Percentiles rank a stretch among this genome's conserved stretches.
These are phyloP conservation scores for Rhodotorula glutinis DNA, from an alignment of 1,284 basidiomycete species.

Conservation along the genomic window DNA sequence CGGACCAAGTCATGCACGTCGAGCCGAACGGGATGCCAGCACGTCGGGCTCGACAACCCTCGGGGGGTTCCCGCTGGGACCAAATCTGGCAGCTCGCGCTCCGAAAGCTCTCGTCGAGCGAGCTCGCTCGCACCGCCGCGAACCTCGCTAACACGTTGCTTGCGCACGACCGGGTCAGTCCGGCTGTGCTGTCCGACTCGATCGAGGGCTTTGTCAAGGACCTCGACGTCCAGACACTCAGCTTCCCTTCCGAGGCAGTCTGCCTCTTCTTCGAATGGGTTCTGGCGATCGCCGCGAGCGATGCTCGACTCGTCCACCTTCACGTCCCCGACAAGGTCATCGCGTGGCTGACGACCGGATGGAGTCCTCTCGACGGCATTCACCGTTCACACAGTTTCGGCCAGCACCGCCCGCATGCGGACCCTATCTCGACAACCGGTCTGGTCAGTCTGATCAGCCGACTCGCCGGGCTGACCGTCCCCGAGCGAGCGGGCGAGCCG, in stretches of 20 bases:
- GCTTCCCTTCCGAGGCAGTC: conserved; percentile 79
- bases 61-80: conserved; percentile 57
- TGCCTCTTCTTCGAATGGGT: conserved; percentile 71
- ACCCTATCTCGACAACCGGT: conserved; percentile 55
- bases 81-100: conserved; percentile 76
- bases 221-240: conserved; percentile 77
- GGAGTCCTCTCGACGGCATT: conserved; percentile 57
- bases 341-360: conserved; percentile 73
- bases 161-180: conserved; percentile 54
- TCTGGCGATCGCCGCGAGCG: conserved; percentile 66
- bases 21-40: background rate
- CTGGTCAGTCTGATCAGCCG: conserved; percentile 64
- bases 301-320: conserved; percentile 73
- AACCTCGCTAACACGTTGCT: conserved; percentile 62
- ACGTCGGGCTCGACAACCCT: background rate
- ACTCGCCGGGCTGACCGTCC: conserved; percentile 44
- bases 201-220: conserved; percentile 72
- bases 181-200: conserved; percentile 61
- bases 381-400: conserved; percentile 20
- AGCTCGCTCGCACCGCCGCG: conserved; percentile 72
- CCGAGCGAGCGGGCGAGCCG: conserved; percentile 14
- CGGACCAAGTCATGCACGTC: background rate
- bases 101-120: conserved; percentile 64
- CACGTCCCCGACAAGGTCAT: conserved; percentile 78
- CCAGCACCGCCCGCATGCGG: conserved; percentile 51